Evolutionary conservation across 179 eudicot species (phyloP), one percentile per base, ranked within the genome.

Genomic region (Corrigiola litoralis): DNA sequence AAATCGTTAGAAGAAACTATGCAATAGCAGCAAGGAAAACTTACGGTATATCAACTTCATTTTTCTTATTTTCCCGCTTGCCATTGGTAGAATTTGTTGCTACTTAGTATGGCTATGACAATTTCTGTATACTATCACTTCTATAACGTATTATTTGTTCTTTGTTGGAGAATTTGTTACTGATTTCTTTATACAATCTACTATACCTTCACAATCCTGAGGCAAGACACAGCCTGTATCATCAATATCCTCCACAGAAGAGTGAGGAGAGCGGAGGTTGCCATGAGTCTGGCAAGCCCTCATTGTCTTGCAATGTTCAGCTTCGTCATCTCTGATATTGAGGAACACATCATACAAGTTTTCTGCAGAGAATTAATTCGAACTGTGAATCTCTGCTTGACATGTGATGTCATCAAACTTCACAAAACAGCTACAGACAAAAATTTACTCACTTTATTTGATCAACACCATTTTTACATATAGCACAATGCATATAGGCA

Each of bases 261-360:
- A 84, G 73, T 94, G 97, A 78, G 99, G 97, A 62, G 99, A 94
- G 17, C 77, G 84, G 27, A 94, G 94, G 77, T 80, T 90, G 21
- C 94, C 99, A 17, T 76, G 97, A 70, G 81, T 87, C 75, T 94
- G 99, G 67, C 99, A 90, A 29, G 97, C 99, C 74, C 82, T 90
- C 99, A 94, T 94, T 36, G 99, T 94, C 91, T 94, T 94, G 66
- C 99, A 94, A 64, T 94, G 97, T 67, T 94, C 99, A 49, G 95
- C 97, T 81, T 94, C 99, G 59, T 94, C 99, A 16, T 94, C 99
- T 82, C 96, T 84, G 52, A 90, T 83, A 79, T 90, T 94, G 51
- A 83, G 18, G 67, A 94, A 94, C 61, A 88, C 96, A 44, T 94
- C 98, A 27, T 92, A 92, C 88, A 92, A 58, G 69, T 92, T 92